These are phyloP conservation scores for Hypsizygus marmoreus DNA, from an alignment of 768 basidiomycete genomes.

Conservation along the genomic window DNA sequence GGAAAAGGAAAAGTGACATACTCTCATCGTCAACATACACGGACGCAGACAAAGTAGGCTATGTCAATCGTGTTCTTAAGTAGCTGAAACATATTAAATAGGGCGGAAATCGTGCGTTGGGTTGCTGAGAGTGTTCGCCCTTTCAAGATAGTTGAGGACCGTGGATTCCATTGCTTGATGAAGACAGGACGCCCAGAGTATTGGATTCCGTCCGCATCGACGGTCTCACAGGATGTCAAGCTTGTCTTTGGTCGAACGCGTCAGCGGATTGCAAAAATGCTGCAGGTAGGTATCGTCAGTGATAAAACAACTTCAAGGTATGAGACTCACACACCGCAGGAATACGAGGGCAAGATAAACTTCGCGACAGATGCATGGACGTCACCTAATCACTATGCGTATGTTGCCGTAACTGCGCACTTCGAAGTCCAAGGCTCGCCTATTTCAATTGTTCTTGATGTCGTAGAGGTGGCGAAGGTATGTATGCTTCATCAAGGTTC, in stretches of 20 bases:
- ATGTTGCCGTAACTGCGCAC: slow-evolving; percentile 29
- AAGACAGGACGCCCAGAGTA: slow-evolving; percentile 29
- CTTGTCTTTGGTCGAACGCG: slow-evolving; percentile 22
- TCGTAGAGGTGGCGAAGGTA: slow-evolving; percentile 31
- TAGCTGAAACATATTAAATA: too few species aligned
- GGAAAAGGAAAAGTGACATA: slow-evolving; percentile 12
- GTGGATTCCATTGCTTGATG: slow-evolving; percentile 28
- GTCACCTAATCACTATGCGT: slow-evolving; percentile 32
- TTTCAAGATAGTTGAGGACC: slow-evolving; percentile 31
- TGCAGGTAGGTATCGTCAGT: slow-evolving; percentile 17
- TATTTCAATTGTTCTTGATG: slow-evolving; percentile 28
- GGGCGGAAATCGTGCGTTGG: slow-evolving; percentile 22
- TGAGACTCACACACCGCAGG: slow-evolving; percentile 15
- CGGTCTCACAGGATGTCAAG: slow-evolving; percentile 28
- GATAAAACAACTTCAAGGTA: neutral
- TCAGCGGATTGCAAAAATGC: slow-evolving; percentile 25
- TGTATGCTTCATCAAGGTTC: too few species aligned
- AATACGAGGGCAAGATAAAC: slow-evolving; percentile 29
- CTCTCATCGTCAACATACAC: slow-evolving; percentile 6
- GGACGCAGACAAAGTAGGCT: slow-evolving; percentile 7
- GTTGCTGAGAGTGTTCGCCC: slow-evolving; percentile 28
- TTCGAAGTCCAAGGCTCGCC: slow-evolving; percentile 26
- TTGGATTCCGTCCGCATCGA: slow-evolving; percentile 29
- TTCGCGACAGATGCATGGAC: slow-evolving; percentile 39
- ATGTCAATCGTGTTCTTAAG: neutral